Conservation (phyloP, 495 filamentous ascomycete genomes). For the Penicillium argentinense region DNA sequence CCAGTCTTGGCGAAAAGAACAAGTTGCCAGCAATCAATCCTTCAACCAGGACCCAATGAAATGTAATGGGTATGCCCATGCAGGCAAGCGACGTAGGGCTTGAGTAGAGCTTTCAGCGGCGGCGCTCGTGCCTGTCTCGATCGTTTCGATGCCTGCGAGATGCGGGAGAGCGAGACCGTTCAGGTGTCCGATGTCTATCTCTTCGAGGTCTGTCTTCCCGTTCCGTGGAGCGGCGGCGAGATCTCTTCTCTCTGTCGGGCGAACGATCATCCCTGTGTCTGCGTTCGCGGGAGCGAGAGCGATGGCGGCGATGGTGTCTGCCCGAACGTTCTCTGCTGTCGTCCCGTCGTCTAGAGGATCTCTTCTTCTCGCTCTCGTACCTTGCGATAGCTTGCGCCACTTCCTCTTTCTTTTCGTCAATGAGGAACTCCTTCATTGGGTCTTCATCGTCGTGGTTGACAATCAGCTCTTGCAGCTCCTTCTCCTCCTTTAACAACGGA, state of each 20-base stretch:
- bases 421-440: slow-evolving; percentile 90
- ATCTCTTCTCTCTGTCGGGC: slow-evolving; percentile 30
- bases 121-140: slow-evolving; percentile 36
- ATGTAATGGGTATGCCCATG: too few relatives aligned
- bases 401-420: slow-evolving; percentile 88
- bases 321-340: slow-evolving; percentile 40
- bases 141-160: slow-evolving; percentile 33
- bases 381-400: slow-evolving; percentile 66
- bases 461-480: slow-evolving; percentile 72
- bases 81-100: too few relatives aligned
- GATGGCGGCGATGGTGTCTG: slow-evolving; percentile 59
- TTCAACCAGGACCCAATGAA: too few relatives aligned
- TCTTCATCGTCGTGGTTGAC: slow-evolving; percentile 89
- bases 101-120: slow-evolving; percentile 32
- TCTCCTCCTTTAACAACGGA: slow-evolving; percentile 65
- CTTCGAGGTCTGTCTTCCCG: slow-evolving; percentile 24
- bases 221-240: slow-evolving; percentile 29
- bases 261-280: slow-evolving; percentile 37
- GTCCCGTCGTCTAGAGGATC: slow-evolving; percentile 35
- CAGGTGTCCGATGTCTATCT: slow-evolving; percentile 31
- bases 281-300: slow-evolving; percentile 35
- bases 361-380: slow-evolving; percentile 45
- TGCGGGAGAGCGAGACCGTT: slow-evolving; percentile 36
- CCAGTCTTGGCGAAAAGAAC: too few relatives aligned
- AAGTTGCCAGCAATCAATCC: too few relatives aligned